Evolutionary conservation across 1,284 basidiomycete species (phyloP), one percentile per base, ranked within the genome.

Genomic region (Meripilus lineatus): DNA sequence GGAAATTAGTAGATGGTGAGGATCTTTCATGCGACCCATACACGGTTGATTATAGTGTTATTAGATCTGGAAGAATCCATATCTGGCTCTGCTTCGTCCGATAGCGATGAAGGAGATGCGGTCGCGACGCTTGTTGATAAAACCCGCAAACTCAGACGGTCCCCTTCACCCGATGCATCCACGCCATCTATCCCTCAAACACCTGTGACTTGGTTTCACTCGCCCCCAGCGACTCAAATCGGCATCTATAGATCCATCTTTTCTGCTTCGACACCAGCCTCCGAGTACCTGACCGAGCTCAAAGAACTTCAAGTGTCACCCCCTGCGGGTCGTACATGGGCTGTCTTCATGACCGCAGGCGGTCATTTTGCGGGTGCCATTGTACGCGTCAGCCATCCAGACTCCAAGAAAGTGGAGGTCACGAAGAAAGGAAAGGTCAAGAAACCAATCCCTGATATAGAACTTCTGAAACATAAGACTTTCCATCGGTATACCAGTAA

Each of bases 401-500:
- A 72, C 47, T 72, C 72, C 15, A 65, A 71, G 32, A 68, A 67
- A 21, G 67, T 72, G 28, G 61, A 49, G 25, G 58, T 60, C 26
- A 73, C 69, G 43, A 75, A 71, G 55, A 79, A 71, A 50, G 77
- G 79, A 49, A 83, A 79, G 53, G 73, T 72, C 50, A 79, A 66
- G 63, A 82, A 65, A 50, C 71, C 77, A 1, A 81, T 74, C 53
- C 70, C 79, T 3, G 82, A 87, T 40, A 79, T 84, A 2, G 84
- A 94, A 57, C 79, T 99, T 2, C 57, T 99, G 33, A 75, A 76
- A 48, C 92, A 96, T 62, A 99, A 99, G 68, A 98, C 96, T 0
- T 99, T 98, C 65, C 96, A 99, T 65, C 84, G 96, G 5, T 99
- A 99, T 64, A 99, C 96, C 0, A 99, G 93, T 95, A 48, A 48